phyloP scores from a whole-genome alignment of 2,329 filamentous ascomycete species.

The Monilinia laxa region DNA sequence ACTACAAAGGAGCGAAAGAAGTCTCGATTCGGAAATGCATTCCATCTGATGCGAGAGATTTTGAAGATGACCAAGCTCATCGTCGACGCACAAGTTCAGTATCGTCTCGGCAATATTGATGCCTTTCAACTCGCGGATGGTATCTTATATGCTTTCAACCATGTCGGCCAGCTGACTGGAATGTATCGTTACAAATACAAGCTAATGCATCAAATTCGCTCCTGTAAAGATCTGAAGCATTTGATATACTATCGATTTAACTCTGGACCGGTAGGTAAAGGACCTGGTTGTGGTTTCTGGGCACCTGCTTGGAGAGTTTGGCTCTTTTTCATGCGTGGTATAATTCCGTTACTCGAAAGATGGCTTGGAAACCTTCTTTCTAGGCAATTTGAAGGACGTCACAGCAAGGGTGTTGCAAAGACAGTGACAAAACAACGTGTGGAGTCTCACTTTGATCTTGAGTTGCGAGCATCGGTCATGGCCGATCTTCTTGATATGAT shows the following conservation, averaged over 20 bases:
- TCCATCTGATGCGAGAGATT: constrained; percentile 98
- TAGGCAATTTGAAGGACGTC: constrained; percentile 95
- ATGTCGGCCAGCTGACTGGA: constrained; percentile 94
- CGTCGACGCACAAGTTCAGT: constrained; percentile 97
- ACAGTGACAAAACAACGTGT: constrained; percentile 99
- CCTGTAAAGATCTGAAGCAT: constrained; percentile 98
- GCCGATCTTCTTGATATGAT: constrained; percentile 99
- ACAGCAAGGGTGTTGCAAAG: constrained; percentile 98
- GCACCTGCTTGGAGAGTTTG: constrained; percentile 97
- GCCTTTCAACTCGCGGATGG: constrained; percentile 98
- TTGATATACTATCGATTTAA: constrained; percentile 99
- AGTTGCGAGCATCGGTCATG: constrained; percentile 97
- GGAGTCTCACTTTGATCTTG: constrained; percentile 96
- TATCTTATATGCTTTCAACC: constrained; percentile 99
- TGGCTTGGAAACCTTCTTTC: constrained; percentile 97
- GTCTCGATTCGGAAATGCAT: constrained; percentile 97
- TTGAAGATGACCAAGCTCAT: constrained; percentile 94
- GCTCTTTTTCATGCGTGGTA: constrained; percentile 99
- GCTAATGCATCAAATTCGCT: constrained; percentile 98
- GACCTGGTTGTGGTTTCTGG: constrained; percentile 98
- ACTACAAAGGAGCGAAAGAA: constrained; percentile 99
- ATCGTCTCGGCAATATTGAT: constrained; percentile 95
- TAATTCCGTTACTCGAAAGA: constrained; percentile 92
- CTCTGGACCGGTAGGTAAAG: constrained; percentile 92
- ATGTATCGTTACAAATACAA: constrained; percentile 99